phyloP scores from a whole-genome alignment of 805 yeast species.

The Lachancea fermentati region DNA sequence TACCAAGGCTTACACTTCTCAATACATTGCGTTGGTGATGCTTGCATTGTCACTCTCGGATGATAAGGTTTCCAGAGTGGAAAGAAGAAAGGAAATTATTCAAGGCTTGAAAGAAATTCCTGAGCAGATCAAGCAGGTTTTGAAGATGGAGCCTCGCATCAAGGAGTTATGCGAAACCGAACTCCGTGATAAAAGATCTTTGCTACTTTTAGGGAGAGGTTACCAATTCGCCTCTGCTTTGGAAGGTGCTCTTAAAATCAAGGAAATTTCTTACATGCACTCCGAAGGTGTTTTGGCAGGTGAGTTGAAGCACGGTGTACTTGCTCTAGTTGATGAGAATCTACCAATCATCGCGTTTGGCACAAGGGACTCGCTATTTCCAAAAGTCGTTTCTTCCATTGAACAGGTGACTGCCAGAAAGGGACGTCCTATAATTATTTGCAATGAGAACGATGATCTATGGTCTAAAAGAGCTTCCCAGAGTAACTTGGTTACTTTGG shows the following conservation, averaged over 20 bases:
- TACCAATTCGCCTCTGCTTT: constrained; percentile 95
- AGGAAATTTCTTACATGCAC: constrained; percentile 98
- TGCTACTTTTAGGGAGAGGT: constrained; percentile 92
- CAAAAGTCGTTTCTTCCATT: constrained; percentile 91
- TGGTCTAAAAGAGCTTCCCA: constrained; percentile 39
- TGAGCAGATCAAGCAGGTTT: constrained; percentile 72
- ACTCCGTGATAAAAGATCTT: constrained; percentile 76
- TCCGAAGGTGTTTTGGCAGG: constrained; percentile 99
- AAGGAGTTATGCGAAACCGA: constrained; percentile 66
- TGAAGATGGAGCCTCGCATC: constrained; percentile 66
- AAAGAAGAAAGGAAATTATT: constrained; percentile 80
- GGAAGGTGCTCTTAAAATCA: constrained; percentile 97
- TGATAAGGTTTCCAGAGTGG: constrained; percentile 71
- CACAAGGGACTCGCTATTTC: constrained; percentile 92
- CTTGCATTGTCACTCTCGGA: constrained; percentile 92
- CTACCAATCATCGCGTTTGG: constrained; percentile 95
- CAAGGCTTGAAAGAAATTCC: constrained; percentile 82
- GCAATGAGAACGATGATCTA: constrained; percentile 73
- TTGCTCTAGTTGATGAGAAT: constrained; percentile 91
- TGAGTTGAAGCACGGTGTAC: constrained; percentile 96
- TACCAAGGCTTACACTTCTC: constrained; percentile 98
- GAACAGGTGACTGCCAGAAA: constrained; percentile 96
- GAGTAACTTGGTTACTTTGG: constrained; percentile 58
- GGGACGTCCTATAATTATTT: constrained; percentile 91
- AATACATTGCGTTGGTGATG: constrained; percentile 94